Evolutionary conservation across 2,329 filamentous ascomycete genomes (phyloP), one percentile per base, ranked within the genome.

Genomic region (Amauroascus verrucosus): DNA sequence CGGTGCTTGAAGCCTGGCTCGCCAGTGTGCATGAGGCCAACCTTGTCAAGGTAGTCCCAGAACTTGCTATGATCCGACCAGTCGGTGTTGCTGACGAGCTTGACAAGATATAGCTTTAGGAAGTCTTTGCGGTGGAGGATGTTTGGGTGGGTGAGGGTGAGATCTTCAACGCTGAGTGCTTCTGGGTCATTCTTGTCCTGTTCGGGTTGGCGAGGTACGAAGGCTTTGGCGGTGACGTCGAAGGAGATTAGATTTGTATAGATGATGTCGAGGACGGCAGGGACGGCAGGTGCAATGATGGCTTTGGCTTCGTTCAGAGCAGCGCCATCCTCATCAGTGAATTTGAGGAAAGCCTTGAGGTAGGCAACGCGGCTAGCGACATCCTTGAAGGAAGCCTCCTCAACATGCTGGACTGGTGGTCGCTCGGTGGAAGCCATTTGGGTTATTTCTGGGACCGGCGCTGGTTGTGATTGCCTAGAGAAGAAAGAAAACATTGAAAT

Each of bases 141-240:
- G 46, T 65, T 64, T 18, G 58, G 59, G 50, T 65, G 63, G 3
- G 60, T 57, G 32, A 58, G 58, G n/a, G 54, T 50, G 6, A 65
- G 60, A 16, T 58, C 56, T 30, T 51, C 41, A 30, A 61, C 41
- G 14, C 53, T 43, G 28, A 52, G 41, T n/a, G 28, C 49, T 28
- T 14, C 22, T 35, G 43, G 35, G 22, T 46, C 24, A 51, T 56
- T 48, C 35, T 44, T 33, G 14, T 51, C 50, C 32, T 57, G 57
- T 33, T 58, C 55, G 13, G 60, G 56, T 30, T 64, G 62, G 24
- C 54, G 59, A 4, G 62, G 62, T 0, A 61, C 58, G 41, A 65
- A 65, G 14, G 61, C 38, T 45, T 63, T 61, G 51, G 62, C 63
- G n/a, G 63, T 65, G 54, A 65, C 60, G 54, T 65, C 63, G 56